These are phyloP conservation scores for Neurospora sp. DNA, from an alignment of 495 filamentous ascomycete species.

Conservation along the genomic window DNA sequence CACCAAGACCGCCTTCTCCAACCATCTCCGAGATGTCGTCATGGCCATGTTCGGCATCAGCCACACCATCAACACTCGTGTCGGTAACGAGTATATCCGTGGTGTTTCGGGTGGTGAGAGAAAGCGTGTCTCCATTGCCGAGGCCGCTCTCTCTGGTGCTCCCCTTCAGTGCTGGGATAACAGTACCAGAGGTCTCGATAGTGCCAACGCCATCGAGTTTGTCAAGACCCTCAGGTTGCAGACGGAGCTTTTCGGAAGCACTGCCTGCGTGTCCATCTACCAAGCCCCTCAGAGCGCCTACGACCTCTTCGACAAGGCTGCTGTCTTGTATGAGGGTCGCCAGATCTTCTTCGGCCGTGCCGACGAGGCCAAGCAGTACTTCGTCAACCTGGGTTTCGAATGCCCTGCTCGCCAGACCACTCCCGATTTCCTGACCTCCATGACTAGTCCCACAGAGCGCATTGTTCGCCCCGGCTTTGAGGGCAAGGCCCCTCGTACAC, in stretches of 20 bases:
- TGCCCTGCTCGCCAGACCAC: slow-evolving; percentile 65
- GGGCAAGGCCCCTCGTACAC: slow-evolving; percentile 54
- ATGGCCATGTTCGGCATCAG: slow-evolving; percentile 72
- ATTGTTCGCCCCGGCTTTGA: slow-evolving; percentile 55
- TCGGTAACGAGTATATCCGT: slow-evolving; percentile 72
- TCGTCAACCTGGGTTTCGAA: slow-evolving; percentile 64
- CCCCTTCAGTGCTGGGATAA: slow-evolving; percentile 82
- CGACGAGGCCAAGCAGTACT: slow-evolving; percentile 55
- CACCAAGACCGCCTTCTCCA: slow-evolving; percentile 46
- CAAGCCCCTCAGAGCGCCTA: slow-evolving; percentile 72
- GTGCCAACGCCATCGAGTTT: slow-evolving; percentile 74
- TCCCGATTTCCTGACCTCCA: slow-evolving; percentile 71
- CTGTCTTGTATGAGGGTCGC: slow-evolving; percentile 70
- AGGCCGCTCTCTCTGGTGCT: slow-evolving; percentile 52
- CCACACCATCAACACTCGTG: slow-evolving; percentile 65
- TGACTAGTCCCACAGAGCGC: slow-evolving; percentile 64
- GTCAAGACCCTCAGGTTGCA: slow-evolving; percentile 56
- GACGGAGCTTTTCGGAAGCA: slow-evolving; percentile 54
- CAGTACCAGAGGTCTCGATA: slow-evolving; percentile 71
- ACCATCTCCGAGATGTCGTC: slow-evolving; percentile 61
- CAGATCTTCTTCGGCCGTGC: slow-evolving; percentile 73
- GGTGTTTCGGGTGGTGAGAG: slow-evolving; percentile 77
- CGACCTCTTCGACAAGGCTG: slow-evolving; percentile 69
- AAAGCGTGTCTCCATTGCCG: slow-evolving; percentile 75
- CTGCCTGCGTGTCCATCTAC: slow-evolving; percentile 72